Percentiles rank a stretch among this genome's conserved stretches.
Evolutionary conservation across 345 rosid genomes (phyloP).

Genomic region (Anastatica hierochuntica): DNA sequence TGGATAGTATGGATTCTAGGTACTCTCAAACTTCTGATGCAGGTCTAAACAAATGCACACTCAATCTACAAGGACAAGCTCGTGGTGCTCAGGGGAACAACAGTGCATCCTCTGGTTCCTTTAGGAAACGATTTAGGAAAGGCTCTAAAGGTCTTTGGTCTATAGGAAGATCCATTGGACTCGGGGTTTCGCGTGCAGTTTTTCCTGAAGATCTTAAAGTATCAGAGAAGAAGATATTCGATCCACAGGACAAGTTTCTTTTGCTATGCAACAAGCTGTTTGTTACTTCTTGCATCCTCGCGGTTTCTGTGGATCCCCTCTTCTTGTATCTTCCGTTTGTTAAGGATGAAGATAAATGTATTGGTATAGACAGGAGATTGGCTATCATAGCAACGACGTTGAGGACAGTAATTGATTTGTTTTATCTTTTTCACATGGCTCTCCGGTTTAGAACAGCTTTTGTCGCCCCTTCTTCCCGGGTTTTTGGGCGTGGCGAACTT

Average conservation of each 20-base stretch:
- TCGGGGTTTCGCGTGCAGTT: conserved; percentile 86
- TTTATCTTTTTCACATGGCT: conserved; percentile 84
- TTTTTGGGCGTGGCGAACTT: conserved; percentile 95
- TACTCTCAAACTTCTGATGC: conserved; percentile 55
- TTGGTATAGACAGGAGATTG: conserved; percentile 60
- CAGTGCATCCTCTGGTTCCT: conserved; percentile 56
- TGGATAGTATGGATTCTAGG: conserved; percentile 92
- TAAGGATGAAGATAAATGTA: conserved; percentile 36
- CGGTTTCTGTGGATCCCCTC: conserved; percentile 81
- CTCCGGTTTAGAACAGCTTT: conserved; percentile 95
- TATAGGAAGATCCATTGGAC: conserved; percentile 77
- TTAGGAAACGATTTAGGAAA: conserved; percentile 60
- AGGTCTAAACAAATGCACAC: conserved; percentile 53
- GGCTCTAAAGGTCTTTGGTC: conserved; percentile 94
- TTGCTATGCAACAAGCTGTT: conserved; percentile 69
- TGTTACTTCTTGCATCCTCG: conserved; percentile 69
- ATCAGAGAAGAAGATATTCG: conserved; percentile 76
- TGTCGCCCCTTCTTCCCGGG: conserved; percentile 93
- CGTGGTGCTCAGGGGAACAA: conserved; percentile 34
- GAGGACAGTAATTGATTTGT: conserved; percentile 62
- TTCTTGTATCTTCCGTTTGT: conserved; percentile 91
- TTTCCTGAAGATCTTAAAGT: conserved; percentile 94
- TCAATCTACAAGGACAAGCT: conserved; percentile 53
- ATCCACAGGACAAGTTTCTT: conserved; percentile 91
- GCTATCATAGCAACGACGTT: conserved; percentile 71